Evolutionary conservation across 2,329 filamentous ascomycete genomes (phyloP), one percentile per base, ranked within the genome.

Genomic region (Cytospora paraplurivora): DNA sequence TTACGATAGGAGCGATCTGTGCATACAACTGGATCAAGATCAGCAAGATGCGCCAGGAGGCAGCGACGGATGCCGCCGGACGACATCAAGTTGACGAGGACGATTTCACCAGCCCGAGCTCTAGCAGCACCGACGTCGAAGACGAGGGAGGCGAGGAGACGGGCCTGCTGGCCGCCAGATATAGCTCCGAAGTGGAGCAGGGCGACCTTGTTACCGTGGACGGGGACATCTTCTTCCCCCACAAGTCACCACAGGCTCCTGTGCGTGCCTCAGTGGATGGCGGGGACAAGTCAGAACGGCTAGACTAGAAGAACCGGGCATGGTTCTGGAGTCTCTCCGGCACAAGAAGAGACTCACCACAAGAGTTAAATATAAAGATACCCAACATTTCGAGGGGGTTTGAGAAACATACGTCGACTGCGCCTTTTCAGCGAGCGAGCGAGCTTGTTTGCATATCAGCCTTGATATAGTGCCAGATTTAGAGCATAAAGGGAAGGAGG

Each of bases 21-120:
- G 87, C 88, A 15, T 99, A 99, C 77, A 99, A 99, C 73, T 97
- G 91, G 73, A 88, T 98, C 76, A 98, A 99, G 76, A 92, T 98
- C 67, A 83, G 81, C 56, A 92, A 91, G 76, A 97, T 99, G 95
- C 85, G 91, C 54, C 78, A 84, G 61, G 91, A 97, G 13, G 92
- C 93, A 1, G 81, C 81, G 70, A 72, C 75, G 38, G 78, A 82
- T 34, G 81, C 81, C 1, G 82, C 85, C 58, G 73, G 73, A 10
- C 76, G 72, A 35, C 78, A 78, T 62, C 70, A 74, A 63, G 74
- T 71, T 7, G 67, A 69, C 12, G 72, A 75, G 15, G 63, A 74
- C 67, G 12, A 70, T 63, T 10, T 75, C 73, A 17, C 75, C 74
- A 65, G 62, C 49, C 59, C 62, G 8, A 78, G 73, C 64, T 76